Conservation (phyloP, 345 rosid species). For the Cardamine chenopodiifolia region DNA sequence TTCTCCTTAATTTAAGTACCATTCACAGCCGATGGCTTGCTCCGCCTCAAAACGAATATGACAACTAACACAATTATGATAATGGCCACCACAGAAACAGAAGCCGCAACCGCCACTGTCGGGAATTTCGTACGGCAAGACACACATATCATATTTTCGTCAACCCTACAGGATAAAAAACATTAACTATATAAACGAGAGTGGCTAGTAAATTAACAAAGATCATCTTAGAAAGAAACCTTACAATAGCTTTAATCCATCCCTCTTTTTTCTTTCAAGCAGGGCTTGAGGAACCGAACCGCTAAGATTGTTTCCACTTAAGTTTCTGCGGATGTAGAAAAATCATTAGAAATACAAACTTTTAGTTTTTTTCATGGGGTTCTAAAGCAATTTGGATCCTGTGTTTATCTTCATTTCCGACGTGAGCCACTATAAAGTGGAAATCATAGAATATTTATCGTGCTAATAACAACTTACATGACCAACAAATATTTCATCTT, state of each 20-base stretch:
- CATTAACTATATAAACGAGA: neutral
- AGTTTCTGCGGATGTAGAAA: slow-evolving; percentile 32
- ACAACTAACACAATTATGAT: slow-evolving; percentile 21
- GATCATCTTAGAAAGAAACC: neutral
- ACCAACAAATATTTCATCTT: neutral
- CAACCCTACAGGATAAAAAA: slow-evolving; percentile 34
- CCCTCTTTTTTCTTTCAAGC: slow-evolving; percentile 31
- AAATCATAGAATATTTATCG: neutral
- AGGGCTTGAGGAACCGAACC: slow-evolving; percentile 49
- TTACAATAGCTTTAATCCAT: slow-evolving; percentile 42
- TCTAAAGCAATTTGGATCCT: too few species aligned
- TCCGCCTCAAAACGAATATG: slow-evolving; percentile 6
- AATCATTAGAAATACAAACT: neutral
- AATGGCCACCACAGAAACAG: slow-evolving; percentile 2
- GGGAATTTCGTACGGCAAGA: slow-evolving; percentile 27
- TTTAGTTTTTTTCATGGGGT: too few species aligned
- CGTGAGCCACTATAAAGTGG: too few species aligned
- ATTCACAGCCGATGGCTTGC: neutral
- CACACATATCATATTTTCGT: slow-evolving; percentile 44
- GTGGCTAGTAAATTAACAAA: neutral
- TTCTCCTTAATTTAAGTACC: too few species aligned
- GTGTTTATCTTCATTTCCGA: too few species aligned
- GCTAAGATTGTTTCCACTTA: slow-evolving; percentile 41
- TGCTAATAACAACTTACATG: neutral
- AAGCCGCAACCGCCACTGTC: slow-evolving; percentile 25